Evolutionary conservation across 345 rosid genomes (phyloP).

Genomic region (Populus deltoides): DNA sequence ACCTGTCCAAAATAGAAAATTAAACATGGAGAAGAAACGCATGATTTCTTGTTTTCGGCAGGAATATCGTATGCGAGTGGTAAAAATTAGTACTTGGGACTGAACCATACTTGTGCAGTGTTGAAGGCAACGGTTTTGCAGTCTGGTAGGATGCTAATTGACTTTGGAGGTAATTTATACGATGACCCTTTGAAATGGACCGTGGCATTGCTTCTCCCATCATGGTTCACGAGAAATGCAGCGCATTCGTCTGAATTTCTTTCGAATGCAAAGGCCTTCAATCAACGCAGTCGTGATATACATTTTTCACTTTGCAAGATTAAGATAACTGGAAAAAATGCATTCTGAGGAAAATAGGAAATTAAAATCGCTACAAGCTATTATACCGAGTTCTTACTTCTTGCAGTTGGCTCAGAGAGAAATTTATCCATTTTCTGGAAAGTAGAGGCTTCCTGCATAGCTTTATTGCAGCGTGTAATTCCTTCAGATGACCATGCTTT

Average conservation of each 20-base stretch:
- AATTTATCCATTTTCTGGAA: constrained; percentile 29
- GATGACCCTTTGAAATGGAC: constrained; percentile 41
- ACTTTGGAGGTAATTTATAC: constrained; percentile 48
- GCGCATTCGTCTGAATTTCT: constrained; percentile 39
- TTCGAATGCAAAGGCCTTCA: constrained; percentile 55
- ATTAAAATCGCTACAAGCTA: too few relatives aligned
- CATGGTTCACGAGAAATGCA: constrained; percentile 59
- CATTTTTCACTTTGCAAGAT: neutral
- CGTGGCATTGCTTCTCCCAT: constrained; percentile 18
- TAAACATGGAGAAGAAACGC: neutral
- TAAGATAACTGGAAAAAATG: neutral
- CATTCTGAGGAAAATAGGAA: neutral
- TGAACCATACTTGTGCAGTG: constrained; percentile 55
- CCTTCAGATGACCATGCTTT: constrained; percentile 66
- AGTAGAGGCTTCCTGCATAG: constrained; percentile 49
- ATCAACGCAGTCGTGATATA: neutral
- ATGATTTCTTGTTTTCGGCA: neutral
- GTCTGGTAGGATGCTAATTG: constrained; percentile 60
- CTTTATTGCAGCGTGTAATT: constrained; percentile 57
- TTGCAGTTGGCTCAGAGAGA: constrained; percentile 42
- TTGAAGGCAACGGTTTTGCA: constrained; percentile 59
- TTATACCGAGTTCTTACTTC: constrained; percentile 31
- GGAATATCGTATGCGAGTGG: neutral
- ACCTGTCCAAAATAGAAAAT: constrained; percentile 33
- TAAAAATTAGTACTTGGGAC: neutral